Evolutionary conservation across 2,329 filamentous ascomycete species (phyloP).

Genomic region (Diaporthe capsici): DNA sequence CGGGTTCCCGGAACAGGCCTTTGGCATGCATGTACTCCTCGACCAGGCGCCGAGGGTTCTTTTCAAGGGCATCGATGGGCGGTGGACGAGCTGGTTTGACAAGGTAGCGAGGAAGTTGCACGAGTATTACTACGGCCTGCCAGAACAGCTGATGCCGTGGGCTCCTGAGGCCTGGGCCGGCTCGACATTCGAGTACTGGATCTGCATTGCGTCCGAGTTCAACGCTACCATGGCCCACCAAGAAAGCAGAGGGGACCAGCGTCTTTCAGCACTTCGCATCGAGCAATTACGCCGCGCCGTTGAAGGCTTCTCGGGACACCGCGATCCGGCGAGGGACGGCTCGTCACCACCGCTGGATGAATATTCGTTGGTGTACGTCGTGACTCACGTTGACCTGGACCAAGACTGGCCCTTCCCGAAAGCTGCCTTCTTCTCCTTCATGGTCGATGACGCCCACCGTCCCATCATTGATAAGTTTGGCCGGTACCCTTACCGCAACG

Average conservation of each 20-base stretch:
- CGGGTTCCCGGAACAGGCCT: constrained; percentile 46
- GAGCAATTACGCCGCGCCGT: constrained; percentile 46
- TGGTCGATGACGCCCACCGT: constrained; percentile 48
- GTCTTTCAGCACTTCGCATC: constrained; percentile 41
- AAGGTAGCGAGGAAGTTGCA: constrained; percentile 43
- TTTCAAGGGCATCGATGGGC: constrained; percentile 46
- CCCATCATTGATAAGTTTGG: constrained; percentile 48
- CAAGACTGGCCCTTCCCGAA: constrained; percentile 38
- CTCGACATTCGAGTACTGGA: constrained; percentile 47
- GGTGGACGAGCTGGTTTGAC: constrained; percentile 49
- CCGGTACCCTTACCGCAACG: constrained; percentile 50
- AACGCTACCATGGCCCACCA: constrained; percentile 48
- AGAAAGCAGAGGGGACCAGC: constrained; percentile 42
- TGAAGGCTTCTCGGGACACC: constrained; percentile 43
- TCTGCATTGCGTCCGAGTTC: constrained; percentile 46
- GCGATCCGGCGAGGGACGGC: constrained; percentile 44
- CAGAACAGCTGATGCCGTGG: constrained; percentile 41
- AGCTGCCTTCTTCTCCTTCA: constrained; percentile 46
- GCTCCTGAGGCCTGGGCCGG: constrained; percentile 42
- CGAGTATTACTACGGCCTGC: constrained; percentile 40
- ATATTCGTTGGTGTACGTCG: constrained; percentile 43
- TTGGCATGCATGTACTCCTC: constrained; percentile 49
- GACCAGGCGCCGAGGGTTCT: constrained; percentile 48
- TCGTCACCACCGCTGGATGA: constrained; percentile 44
- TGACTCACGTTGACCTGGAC: constrained; percentile 28